Base-by-base conservation (phyloP, 495 filamentous ascomycete species). In the Tetracladium marchalianum region DNA sequence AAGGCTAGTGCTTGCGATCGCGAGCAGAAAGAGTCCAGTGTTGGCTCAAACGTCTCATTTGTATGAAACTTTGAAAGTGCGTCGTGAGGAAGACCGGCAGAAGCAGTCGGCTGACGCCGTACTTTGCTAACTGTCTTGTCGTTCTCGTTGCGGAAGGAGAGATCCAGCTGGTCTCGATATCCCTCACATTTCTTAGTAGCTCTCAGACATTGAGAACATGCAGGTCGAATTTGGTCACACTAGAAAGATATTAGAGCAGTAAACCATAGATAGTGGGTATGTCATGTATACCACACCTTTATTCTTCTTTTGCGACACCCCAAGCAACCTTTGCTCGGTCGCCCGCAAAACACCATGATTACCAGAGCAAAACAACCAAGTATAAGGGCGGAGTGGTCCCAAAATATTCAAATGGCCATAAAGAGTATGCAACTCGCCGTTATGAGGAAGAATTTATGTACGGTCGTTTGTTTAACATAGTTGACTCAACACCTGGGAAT, bases 121-220 rank as follows among this genome's bases (percentile, higher is more conserved):
- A 76, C 79, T 61, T 82, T 87, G 43, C 71, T 68, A 45, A 77
- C 72, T 37, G 85, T 77, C 46, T 78, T 74, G 47, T 72, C 71
- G 58, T 76, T 85, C 59, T 87, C 80, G 55, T 86, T 77, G 35
- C 82, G 77, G 58, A 87, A 87, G 67, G 84, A 73, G 35, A 86
- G 65, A 33, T 78, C 74, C 32, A 83, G 61, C 48, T 81, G 73
- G 43, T 85, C 81, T 41, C 81, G 72, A 55, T 87, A 87, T 13
- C 82, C 82, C 39, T 80, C 76, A 56, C 82, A 87, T 53, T 65
- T 62, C 59, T 80, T 70, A 50, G 70, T 71, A 41, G 73, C 70
- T 55, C 77, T 75, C 33, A 68, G 55, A 56, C 83, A 87, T 56
- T 85, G 82, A 34, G 79, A 77, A 53, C 83, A 87, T 36, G 72